These are phyloP conservation scores for Ensete ventricosum DNA, from an alignment of 176 grass and related monocot species.

Conservation along the genomic window DNA sequence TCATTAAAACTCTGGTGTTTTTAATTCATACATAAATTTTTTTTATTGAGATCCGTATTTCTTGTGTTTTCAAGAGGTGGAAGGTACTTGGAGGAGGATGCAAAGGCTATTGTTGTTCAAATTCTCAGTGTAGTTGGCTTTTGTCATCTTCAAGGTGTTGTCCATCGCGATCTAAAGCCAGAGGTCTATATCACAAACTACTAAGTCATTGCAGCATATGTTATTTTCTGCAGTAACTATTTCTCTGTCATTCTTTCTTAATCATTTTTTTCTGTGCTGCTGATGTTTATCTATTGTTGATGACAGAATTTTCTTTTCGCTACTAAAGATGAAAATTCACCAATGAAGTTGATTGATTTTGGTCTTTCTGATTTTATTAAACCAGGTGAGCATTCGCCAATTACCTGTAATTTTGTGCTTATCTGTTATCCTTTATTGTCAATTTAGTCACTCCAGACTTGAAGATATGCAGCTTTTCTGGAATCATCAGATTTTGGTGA, in stretches of 20 bases:
- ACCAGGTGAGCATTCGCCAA: slow-evolving; percentile 32
- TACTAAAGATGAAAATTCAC: slow-evolving; percentile 41
- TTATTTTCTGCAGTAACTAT: slow-evolving; percentile 6
- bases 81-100: slow-evolving; percentile 51
- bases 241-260: slow-evolving; percentile 6
- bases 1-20: background rate
- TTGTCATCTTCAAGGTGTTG: slow-evolving; percentile 75
- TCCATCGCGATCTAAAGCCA: slow-evolving; percentile 73
- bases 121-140: slow-evolving; percentile 64
- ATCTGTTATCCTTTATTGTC: background rate
- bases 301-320: slow-evolving; percentile 59
- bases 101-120: slow-evolving; percentile 49
- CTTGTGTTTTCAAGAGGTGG: slow-evolving; percentile 42
- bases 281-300: slow-evolving; percentile 12
- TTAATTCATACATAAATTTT: slow-evolving; percentile 1
- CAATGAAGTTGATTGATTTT: slow-evolving; percentile 64
- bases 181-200: slow-evolving; percentile 32
- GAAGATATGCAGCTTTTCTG: background rate
- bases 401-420: background rate
- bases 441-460: background rate
- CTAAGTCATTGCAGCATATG: slow-evolving; percentile 2
- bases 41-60: background rate
- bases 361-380: slow-evolving; percentile 68
- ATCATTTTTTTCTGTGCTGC: background rate
- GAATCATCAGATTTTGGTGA: background rate